Percentiles rank a stretch among this genome's conserved stretches.
Evolutionary conservation across 345 rosid genomes (phyloP).

Genomic region (thale cress (Arabidopsis thaliana)): TAIR10.1 NC_003075.7:16099501-16100000

Average conservation of each 20-base stretch:
- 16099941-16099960: slow-evolving; percentile 62
- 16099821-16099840: neutral
- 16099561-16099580: slow-evolving; percentile 6
- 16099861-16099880: slow-evolving; percentile 97
- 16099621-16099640: slow-evolving; percentile 28
- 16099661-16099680: slow-evolving; percentile 2
- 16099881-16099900: slow-evolving; percentile 99
- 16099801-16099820: neutral
- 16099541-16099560: slow-evolving; percentile 57
- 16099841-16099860: slow-evolving; percentile 80
- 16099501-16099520: slow-evolving; percentile 62
- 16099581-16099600: neutral
- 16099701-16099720: neutral
- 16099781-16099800: neutral
- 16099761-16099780: neutral
- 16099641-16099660: slow-evolving; percentile 1
- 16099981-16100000: slow-evolving; percentile 66
- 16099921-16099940: slow-evolving; percentile 78
- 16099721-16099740: neutral
- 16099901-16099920: slow-evolving; percentile 74
- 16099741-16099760: slow-evolving; percentile 4
- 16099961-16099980: slow-evolving; percentile 65
- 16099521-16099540: slow-evolving; percentile 88
- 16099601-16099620: neutral
- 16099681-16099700: neutral